Evolutionary conservation across 2,329 filamentous ascomycete genomes (phyloP), one percentile per base, ranked within the genome.

Genomic region (Ambrosiella cleistominuta): DNA sequence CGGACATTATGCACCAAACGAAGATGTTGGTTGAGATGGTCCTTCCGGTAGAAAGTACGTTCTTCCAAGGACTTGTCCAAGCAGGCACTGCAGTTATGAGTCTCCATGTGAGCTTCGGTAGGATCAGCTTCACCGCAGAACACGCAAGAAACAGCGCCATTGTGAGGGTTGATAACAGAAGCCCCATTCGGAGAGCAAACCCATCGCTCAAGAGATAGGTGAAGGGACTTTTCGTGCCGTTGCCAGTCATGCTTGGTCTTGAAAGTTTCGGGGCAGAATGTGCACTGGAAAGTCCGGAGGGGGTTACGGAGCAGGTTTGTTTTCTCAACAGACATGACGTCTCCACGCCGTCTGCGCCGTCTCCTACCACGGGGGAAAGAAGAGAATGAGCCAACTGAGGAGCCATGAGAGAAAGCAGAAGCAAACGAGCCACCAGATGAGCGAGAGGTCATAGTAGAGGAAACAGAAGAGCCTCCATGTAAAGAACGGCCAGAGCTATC

Each of bases 241-340:
- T 83, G 80, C 81, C 81, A 84, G 67, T 84, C 81, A 64, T 84
- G 79, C 66, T 84, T 84, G 2, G 80, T 83, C 63, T 80, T 73
- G 68, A 83, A 84, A 0, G 79, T 81, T 62, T 83, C 80, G 6
- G 81, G 83, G 66, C 81, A 84, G 71, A 84, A 84, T 62, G 81
- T 84, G 67, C 81, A 84, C 67, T 83, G 80, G 67, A 77, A 82
- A 1, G 77, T 79, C 64, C 79, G 79, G 60, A 75, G 69, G 1
- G 75, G 76, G 2, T 69, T 68, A 9, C 64, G 63, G 1, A 76
- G 67, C 7, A 66, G 62, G 11, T 65, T 65, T 12, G 35, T 40
- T 62, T 70, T 72, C 9, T 68, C 66, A 0, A 71, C 67, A 8
- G 71, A 70, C 62, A 67, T 64, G 15, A 54, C 53, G 61, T 19